Evolutionary conservation across 1,139 yeast species (phyloP), one percentile per base, ranked within the genome.

Genomic region (Pichia norvegensis): DNA sequence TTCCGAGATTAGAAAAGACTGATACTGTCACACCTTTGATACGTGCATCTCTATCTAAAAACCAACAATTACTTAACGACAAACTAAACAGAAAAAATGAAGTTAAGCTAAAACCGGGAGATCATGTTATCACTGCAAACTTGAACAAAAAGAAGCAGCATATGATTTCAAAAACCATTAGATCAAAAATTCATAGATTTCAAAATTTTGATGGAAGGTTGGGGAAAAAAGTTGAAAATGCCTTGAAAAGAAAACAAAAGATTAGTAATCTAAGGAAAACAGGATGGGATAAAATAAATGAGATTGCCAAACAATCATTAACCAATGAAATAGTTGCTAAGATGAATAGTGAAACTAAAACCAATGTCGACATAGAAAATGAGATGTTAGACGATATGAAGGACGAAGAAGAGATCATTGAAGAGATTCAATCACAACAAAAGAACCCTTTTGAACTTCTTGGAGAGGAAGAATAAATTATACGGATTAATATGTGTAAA

Each of bases 261-360:
- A 78, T 82, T 16, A 82, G 76, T 54, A 67, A 64, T 27, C 70
- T 82, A 4, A 72, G 92, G 62, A 82, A 81, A 61, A 67, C 85
- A 1, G 83, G 80, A 16, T 83, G 92, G 92, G 88, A 81, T 42
- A 69, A 72, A 45, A 80, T 81, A 46, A 83, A 83, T 59, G 69
- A 71, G 48, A 36, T 52, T 36, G 52, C 57, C 1, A 54, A 48
- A 31, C 25, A 25, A 19, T 44, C 56, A 4, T 31, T 52, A 3
- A 38, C 36, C 31, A 43, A 51, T 45, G 47, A 51, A 27, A 17
- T 47, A 10, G 29, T 45, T 7, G 33, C 42, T 25, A 40, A 42
- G 36, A 46, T 47, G 42, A 40, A 51, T 39, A 62, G 63, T 36
- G 73, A 76, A 29, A 67, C 59, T 40, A 63, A 67, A 31, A 49